Conservation (phyloP, 225 moss, liverwort and hornwort species). For the Pseudisothecium myosuroides region DNA sequence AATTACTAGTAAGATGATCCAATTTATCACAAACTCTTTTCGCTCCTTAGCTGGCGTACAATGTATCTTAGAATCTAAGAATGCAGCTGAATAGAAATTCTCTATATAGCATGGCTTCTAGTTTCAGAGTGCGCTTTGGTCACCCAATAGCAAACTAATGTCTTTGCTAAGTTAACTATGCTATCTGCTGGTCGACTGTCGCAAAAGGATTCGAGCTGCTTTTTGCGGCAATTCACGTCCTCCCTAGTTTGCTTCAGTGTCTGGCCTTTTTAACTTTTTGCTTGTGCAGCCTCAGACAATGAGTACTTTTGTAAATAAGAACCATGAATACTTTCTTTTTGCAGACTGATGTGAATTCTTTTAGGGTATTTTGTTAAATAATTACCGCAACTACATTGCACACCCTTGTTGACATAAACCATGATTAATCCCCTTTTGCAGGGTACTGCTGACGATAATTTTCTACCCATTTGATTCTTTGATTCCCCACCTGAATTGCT, state of each 20-base stretch:
- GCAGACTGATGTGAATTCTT: no score
- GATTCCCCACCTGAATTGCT: background rate
- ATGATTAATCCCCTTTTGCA: background rate
- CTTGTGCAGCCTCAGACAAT: rapidly evolving
- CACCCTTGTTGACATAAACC: background rate
- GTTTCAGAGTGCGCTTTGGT: no score
- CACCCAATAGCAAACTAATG: background rate
- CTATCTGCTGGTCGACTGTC: no score
- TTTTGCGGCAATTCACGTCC: background rate
- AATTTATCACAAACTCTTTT: background rate
- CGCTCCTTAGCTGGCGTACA: no score
- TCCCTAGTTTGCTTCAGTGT: background rate
- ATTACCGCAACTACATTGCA: background rate
- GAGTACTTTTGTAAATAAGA: background rate
- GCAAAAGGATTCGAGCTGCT: background rate
- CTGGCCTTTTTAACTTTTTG: no score
- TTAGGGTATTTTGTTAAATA: background rate
- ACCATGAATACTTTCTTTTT: no score
- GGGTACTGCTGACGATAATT: no score
- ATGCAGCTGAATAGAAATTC: background rate
- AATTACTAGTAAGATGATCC: no score
- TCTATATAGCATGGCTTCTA: background rate
- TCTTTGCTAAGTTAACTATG: background rate
- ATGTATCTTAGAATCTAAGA: no score
- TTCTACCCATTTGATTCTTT: background rate